phyloP scores from a whole-genome alignment of 1,284 basidiomycete species.

The Trametes sp. region DNA sequence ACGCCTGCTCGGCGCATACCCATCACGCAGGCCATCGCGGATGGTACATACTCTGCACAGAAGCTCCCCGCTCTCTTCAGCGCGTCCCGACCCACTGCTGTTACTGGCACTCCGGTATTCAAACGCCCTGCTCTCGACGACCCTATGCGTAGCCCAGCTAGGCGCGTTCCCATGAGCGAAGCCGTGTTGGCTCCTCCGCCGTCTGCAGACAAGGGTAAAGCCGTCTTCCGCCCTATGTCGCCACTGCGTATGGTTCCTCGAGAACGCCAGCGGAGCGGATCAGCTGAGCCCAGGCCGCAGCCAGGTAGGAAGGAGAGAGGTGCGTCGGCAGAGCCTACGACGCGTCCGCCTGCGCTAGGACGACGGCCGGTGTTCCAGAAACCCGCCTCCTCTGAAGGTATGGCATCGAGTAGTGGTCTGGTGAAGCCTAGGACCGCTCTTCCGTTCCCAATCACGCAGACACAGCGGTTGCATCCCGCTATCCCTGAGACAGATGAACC shows the following conservation, averaged over 20 bases:
- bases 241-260: slow-evolving; percentile 25
- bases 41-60: slow-evolving; percentile 57
- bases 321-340: slow-evolving; percentile 38
- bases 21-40: slow-evolving; percentile 56
- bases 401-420: slow-evolving; percentile 3
- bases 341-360: slow-evolving; percentile 15
- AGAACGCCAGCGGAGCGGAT: slow-evolving; percentile 41
- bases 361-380: slow-evolving; percentile 25
- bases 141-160: slow-evolving; percentile 61
- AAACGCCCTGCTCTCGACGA: slow-evolving; percentile 44
- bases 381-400: slow-evolving; percentile 27
- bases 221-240: slow-evolving; percentile 24
- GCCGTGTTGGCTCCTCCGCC: slow-evolving; percentile 28
- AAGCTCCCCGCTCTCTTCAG: slow-evolving; percentile 40
- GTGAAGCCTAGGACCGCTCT: slow-evolving; percentile 19
- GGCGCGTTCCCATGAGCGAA: slow-evolving; percentile 55
- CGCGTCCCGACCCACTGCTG: slow-evolving; percentile 12
- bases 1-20: slow-evolving; percentile 71
- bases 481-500: slow-evolving; percentile 42
- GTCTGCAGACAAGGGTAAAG: slow-evolving; percentile 32
- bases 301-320: slow-evolving; percentile 39
- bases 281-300: slow-evolving; percentile 44
- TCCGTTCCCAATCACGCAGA: slow-evolving; percentile 34
- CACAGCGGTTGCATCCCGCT: slow-evolving; percentile 27
- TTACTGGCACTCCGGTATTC: slow-evolving; percentile 43